Evolutionary conservation across 129 eudicot species (phyloP), one percentile per base, ranked within the genome.

Genomic region (Kitagawia praeruptora): DNA sequence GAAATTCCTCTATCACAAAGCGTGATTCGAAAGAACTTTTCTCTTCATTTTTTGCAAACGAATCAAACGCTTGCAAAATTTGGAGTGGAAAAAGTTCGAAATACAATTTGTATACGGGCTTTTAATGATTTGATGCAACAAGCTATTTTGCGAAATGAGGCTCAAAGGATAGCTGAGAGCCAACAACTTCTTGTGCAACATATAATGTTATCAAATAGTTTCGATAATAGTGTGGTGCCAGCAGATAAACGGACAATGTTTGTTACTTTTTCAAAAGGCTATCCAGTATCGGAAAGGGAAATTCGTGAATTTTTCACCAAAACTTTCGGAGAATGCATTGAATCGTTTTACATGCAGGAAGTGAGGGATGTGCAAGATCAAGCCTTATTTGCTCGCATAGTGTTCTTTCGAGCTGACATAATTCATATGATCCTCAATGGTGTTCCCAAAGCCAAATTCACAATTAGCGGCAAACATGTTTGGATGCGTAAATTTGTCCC

Each of bases 401-500:
- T 89, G 66, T 81, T 93, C 47, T 42, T 19, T 48, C 53, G 63
- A 37, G 61, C 84, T 46, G 25, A 69, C 0, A 76, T 79, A 51
- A 74, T 93, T 23, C 83, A 81, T 39, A 18, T 49, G 21, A 78
- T 93, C 58, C 93, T 93, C 12, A 49, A 71, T 53, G 96, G 93
- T 8, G 76, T 10, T 38, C 23, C 19, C 10, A 89, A 80, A 81
- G 93, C 88, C 11, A 93, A 93, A 78, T 91, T 89, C 70, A 83
- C 78, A 4, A 93, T 93, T 40, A 86, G 87, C 6, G 97, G 97
- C 13, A 93, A 91, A 80, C 97, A 89, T 81, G 91, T 93, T 1
- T 93, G 98, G 98, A 81, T 92, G 92, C 90, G 97, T 8, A 87
- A 83, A 80, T 92, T 86, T 64, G 75, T 86, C n/a, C 89, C 89